Percentiles rank a stretch among this genome's conserved stretches.
These are phyloP conservation scores for Thyridium curvatum DNA, from an alignment of 2,329 filamentous ascomycete species.

Conservation along the genomic window DNA sequence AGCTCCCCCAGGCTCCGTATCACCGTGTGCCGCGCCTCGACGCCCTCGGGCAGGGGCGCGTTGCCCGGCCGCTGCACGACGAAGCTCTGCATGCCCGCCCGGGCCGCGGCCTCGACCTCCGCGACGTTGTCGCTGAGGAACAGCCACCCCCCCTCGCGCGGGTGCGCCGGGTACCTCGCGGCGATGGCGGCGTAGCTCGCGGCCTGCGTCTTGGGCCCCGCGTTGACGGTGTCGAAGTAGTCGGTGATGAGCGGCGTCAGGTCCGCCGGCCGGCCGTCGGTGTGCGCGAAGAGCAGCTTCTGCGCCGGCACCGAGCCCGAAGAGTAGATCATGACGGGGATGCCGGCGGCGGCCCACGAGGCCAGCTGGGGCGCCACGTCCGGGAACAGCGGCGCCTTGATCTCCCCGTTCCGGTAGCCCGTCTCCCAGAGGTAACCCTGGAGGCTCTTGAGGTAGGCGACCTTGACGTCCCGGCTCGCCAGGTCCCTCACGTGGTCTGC, in stretches of 20 bases:
- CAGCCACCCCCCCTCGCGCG: constrained; percentile 39
- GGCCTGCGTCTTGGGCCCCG: constrained; percentile 64
- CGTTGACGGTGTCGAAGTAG: constrained; percentile 78
- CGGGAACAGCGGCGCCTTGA: constrained; percentile 66
- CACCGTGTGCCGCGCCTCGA: constrained; percentile 16
- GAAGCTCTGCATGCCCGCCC: constrained; percentile 56
- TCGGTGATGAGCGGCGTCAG: constrained; percentile 52
- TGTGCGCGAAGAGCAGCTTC: constrained; percentile 71
- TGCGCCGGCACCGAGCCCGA: constrained; percentile 76
- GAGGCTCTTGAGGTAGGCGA: constrained; percentile 70
- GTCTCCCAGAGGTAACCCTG: constrained; percentile 74
- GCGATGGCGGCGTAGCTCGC: constrained; percentile 64
- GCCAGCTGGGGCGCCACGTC: constrained; percentile 63
- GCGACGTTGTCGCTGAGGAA: constrained; percentile 77
- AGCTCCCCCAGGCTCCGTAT: constrained; percentile 23
- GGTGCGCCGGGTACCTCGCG: constrained; percentile 33
- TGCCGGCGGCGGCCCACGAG: constrained; percentile 48
- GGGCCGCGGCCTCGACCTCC: constrained; percentile 57
- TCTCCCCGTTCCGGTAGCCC: constrained; percentile 63
- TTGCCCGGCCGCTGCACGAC: constrained; percentile 67
- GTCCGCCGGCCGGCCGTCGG: constrained; percentile 51
- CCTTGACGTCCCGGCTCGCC: constrained; percentile 66
- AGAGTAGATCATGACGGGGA: constrained; percentile 70
- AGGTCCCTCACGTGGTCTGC: constrained; percentile 64
- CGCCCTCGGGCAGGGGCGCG: constrained; percentile 46